These are phyloP conservation scores for Fusarium torulosum DNA, from an alignment of 2,329 filamentous ascomycete species.

Conservation along the genomic window DNA sequence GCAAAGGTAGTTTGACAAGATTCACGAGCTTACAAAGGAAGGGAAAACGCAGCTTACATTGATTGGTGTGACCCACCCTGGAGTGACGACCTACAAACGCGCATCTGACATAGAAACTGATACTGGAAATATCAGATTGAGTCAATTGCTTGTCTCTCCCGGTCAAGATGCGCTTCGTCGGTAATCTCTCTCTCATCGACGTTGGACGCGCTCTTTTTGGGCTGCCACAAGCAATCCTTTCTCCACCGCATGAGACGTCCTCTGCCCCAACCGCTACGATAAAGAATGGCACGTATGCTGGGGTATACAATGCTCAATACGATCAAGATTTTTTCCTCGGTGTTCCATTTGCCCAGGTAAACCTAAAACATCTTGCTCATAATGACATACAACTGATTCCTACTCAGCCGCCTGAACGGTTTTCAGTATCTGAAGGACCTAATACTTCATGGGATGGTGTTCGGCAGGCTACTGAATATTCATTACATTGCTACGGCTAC, in stretches of 20 bases:
- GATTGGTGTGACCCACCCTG: no score
- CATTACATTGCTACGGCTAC: conserved; percentile 64
- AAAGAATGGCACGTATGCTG: conserved; percentile 29
- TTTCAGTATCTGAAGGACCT: conserved; percentile 52
- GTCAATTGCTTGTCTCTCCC: neutral
- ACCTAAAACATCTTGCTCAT: fast-evolving
- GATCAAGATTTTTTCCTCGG: conserved; percentile 30
- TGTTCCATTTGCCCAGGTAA: conserved; percentile 22
- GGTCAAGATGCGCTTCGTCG: neutral
- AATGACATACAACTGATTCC: conserved; percentile 4
- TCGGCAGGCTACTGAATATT: conserved; percentile 59
- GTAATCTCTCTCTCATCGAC: neutral
- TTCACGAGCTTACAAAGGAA: no score
- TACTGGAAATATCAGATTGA: no score
- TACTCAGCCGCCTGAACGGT: conserved; percentile 33
- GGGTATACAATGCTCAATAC: conserved; percentile 21
- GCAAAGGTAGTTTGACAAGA: no score
- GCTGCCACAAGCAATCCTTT: neutral
- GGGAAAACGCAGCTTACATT: no score
- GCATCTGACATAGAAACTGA: no score
- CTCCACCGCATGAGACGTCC: neutral
- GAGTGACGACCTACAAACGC: no score
- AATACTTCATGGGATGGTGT: conserved; percentile 59
- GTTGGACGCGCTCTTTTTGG: neutral
- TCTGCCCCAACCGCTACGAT: conserved; percentile 10